Evolutionary conservation across 2,329 filamentous ascomycete species (phyloP), one percentile per base, ranked within the genome.

Genomic region (Trichophyton simii): DNA sequence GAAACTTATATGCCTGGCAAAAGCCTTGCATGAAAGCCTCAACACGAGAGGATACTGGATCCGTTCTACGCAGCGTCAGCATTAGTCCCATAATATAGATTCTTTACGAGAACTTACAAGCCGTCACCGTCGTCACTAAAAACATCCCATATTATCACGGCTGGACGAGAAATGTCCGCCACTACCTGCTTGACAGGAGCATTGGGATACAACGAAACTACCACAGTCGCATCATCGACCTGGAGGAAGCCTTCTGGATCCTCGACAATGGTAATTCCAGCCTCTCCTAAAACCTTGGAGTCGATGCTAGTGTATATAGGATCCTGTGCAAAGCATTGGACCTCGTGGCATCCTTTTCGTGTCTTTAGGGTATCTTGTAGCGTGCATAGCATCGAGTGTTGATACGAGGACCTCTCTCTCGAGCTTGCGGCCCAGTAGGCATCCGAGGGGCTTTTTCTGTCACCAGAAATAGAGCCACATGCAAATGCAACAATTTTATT

Each of bases 111-210:
- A 25, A 22, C 41, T 46, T 50, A 46, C 50, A 41, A 20, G 13
- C 28, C 28, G 11, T 44, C 46, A 13, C 5, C 54, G 7, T 42
- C 36, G 22, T 22, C 28, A n/a, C 5, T 52, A 41, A 42, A 22
- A 25, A 8, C 36, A 58, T 68, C 62, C 70, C 70, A 72, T 8
- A 72, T 62, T 61, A 72, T 67, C n/a, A 69, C 63, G 1, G 65
- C 68, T 5, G 74, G 75, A 52, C 69, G 71, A 48, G 72, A 69
- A 57, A 73, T 65, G 64, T 76, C 75, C n/a, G 71, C 69, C 41
- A 77, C 66, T 25, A 76, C 70, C 62, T 76, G 71, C 57, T 72
- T 73, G 4, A 75, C 67, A 0, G 74, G 71, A 0, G 72, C 67
- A 48, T 71, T 67, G 1, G 72, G 63, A 38, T 67, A 69, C 8